Evolutionary conservation across 2,329 filamentous ascomycete genomes (phyloP).

Genomic region (Chaetomium sp.): DNA sequence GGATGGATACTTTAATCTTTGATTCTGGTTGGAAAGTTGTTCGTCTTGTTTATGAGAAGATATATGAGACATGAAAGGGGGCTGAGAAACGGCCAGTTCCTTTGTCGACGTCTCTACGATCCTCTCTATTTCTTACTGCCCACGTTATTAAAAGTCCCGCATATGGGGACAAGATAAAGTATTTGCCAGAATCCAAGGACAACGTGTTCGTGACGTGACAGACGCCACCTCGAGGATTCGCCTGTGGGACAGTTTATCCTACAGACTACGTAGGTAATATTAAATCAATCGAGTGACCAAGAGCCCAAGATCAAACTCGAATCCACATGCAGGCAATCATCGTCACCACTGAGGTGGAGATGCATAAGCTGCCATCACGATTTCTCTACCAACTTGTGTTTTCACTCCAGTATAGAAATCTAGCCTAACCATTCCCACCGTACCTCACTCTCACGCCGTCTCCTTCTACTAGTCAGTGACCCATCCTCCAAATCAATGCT

Average conservation of each 20-base stretch:
- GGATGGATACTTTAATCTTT: background rate
- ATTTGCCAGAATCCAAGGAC: background rate
- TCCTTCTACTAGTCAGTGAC: background rate
- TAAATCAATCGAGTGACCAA: no score
- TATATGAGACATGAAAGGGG: background rate
- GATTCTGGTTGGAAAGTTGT: background rate
- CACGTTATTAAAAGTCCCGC: background rate
- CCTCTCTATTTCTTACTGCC: no score
- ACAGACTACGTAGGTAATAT: no score
- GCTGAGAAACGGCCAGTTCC: background rate
- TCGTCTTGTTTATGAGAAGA: background rate
- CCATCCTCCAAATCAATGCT: background rate
- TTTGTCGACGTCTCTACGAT: no score
- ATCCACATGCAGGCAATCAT: background rate
- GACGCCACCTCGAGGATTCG: no score
- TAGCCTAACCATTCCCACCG: background rate
- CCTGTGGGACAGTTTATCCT: no score
- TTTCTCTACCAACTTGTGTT: background rate
- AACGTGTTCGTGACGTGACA: no score
- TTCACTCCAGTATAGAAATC: background rate
- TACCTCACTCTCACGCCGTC: background rate
- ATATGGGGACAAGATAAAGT: background rate
- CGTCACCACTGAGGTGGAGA: background rate
- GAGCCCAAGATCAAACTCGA: no score
- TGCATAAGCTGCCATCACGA: background rate